Evolutionary conservation across 2,329 filamentous ascomycete species (phyloP), one percentile per base, ranked within the genome.

Genomic region (Claviceps pazoutovae): DNA sequence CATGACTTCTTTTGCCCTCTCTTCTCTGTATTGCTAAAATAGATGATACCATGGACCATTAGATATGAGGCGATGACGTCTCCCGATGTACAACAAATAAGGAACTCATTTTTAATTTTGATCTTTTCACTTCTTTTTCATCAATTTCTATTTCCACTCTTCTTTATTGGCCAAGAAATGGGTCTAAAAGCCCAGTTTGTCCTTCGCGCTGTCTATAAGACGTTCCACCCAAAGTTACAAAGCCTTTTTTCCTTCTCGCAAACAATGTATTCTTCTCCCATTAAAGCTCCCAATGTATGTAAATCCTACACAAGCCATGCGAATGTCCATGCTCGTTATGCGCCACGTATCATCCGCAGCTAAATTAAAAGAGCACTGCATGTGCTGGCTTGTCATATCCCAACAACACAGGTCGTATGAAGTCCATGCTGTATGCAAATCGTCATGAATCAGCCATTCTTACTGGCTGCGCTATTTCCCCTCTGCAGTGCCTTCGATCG

Each of bases 231-330:
- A 53, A 46, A 9, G 34, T 30, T n/a, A 36, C 39, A 38, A 21
- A 9, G 13, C 9, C 44, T 39, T 2, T 38, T 7, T 34, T 42
- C 26, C 36, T 17, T 19, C 8, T 38, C 13, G 19, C 41, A 8
- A 16, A 11, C 26, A 3, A 37, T 37, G 4, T 17, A 5, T n/a
- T 23, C 17, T 11, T 19, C 7, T n/a, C 14, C 13, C 45, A n/a
- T 34, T 34, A 43, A 37, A 30, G 2, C 2, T 23, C 46, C 34
- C 8, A 38, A 26, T 17, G 36, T 17, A 36, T 13, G 7, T 21
- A 36, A 43, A 54, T 54, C 46, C 46, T 54, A 53, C 55, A 54
- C 54, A 55, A 56, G 54, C 46, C 44, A 41, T 45, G 19, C 6
- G 16, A 34, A 26, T 34, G 39, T 14, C 14, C 41, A 13, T 14